Evolutionary conservation across 2,329 filamentous ascomycete species (phyloP), one percentile per base, ranked within the genome.

Genomic region (Macrophomina phaseolina): DNA sequence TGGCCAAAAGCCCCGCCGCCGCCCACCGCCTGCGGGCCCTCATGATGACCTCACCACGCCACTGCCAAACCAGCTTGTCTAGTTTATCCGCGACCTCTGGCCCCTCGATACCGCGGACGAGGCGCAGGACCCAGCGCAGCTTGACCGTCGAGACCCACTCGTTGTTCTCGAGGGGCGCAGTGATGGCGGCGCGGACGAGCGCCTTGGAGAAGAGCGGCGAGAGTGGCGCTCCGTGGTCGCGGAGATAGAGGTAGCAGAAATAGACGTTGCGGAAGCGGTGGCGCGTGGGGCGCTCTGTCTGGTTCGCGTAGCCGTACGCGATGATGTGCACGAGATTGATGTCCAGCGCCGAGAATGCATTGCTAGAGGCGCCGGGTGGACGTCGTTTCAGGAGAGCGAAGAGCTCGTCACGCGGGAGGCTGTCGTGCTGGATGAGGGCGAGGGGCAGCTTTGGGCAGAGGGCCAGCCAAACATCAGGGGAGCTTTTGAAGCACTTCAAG

Each of bases 241-340:
- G 46, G 8, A 67, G 51, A 42, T 58, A 67, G 34, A 55, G 42
- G 42, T 51, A 67, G 66, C 49, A 64, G 51, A 23, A 51, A 42
- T 58, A 60, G 60, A 67, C 66, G 40, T 67, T 64, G 60, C 66
- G 66, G 42, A 64, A 64, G 16, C 60, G 60, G 7, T 45, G 23
- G 51, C 60, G 66, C 16, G 51, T 18, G 6, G 65, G 48, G 1
- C n/a, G 48, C 1, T 46, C 14, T 1, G 45, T 34, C 16, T 55
- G 60, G 30, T 60, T 36, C 32, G 66, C 60, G 36, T 46, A 64
- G 42, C 49, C 66, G 46, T 64, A 51, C 2, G 66, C 66, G 16
- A 52, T 32, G 45, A 58, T 32, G 28, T 67, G 60, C 42, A 67
- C 30, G 40, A 67, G 60, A 5, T 67, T 60, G 46, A 18, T 14